Evolutionary conservation across 2,329 filamentous ascomycete genomes (phyloP).

Genomic region (Aureobasidium pullulans): DNA sequence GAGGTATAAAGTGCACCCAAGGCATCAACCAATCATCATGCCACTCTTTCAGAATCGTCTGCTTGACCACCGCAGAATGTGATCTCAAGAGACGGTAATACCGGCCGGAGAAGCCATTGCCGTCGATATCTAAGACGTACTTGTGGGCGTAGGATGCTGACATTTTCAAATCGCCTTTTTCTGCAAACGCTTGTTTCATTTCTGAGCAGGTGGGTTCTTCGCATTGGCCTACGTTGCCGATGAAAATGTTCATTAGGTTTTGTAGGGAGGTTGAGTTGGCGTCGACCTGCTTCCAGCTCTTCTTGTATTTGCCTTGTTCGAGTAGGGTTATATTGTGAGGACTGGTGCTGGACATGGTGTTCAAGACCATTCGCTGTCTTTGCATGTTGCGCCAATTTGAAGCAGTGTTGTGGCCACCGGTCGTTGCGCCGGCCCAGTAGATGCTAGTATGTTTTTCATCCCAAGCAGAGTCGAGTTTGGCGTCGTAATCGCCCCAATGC

Average conservation of each 20-base stretch:
- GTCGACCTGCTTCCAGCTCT: background rate
- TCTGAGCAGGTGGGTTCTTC: constrained; percentile 27
- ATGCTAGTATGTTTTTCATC: background rate
- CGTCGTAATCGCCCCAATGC: background rate
- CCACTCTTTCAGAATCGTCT: constrained; percentile 50
- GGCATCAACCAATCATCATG: constrained; percentile 50
- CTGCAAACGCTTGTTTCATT: constrained; percentile 18
- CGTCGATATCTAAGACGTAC: constrained; percentile 48
- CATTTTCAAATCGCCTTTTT: background rate
- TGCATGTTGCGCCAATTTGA: background rate
- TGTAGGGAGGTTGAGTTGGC: background rate
- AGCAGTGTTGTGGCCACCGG: background rate
- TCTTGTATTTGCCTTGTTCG: background rate
- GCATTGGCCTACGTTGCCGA: constrained; percentile 44
- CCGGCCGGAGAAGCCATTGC: constrained; percentile 49
- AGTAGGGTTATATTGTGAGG: background rate
- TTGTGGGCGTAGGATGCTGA: constrained; percentile 21
- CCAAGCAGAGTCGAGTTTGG: background rate
- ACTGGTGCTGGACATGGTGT: background rate
- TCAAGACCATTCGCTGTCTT: background rate
- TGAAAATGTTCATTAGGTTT: constrained; percentile 23
- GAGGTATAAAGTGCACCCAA: constrained; percentile 52
- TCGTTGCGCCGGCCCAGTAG: background rate
- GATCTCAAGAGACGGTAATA: constrained; percentile 47
- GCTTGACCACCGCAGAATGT: constrained; percentile 43